Conservation (phyloP, 2,329 filamentous ascomycete species). For the Arthrobotrys sinensis region DNA sequence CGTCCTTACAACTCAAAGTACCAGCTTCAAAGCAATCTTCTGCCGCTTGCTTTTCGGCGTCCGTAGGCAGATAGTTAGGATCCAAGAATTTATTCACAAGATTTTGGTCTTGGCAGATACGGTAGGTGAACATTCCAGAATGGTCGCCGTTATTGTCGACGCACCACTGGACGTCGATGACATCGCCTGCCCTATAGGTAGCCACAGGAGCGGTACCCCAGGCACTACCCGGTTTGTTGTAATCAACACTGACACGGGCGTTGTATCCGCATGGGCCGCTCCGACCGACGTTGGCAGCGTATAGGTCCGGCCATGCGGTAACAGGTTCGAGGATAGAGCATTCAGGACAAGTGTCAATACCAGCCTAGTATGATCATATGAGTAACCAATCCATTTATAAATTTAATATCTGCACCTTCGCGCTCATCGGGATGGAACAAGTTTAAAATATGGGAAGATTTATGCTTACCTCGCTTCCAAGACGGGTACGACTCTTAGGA, state of each 20-base stretch:
- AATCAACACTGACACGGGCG: conserved; percentile 72
- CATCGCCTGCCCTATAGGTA: conserved; percentile 70
- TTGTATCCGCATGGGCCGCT: conserved; percentile 73
- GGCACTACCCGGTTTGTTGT: conserved; percentile 69
- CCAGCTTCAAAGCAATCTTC: conserved; percentile 72
- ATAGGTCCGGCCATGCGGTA: conserved; percentile 70
- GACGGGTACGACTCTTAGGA: conserved; percentile 69
- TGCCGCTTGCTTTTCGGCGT: conserved; percentile 72
- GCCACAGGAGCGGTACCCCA: conserved; percentile 69
- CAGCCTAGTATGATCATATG: conserved; percentile 66
- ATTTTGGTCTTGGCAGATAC: conserved; percentile 72
- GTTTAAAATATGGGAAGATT: conserved; percentile 2
- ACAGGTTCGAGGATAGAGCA: conserved; percentile 74
- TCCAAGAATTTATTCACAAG: conserved; percentile 72
- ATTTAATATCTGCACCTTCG: background rate
- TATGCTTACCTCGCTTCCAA: conserved; percentile 68
- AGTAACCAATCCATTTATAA: background rate
- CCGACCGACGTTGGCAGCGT: conserved; percentile 69
- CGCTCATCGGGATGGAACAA: conserved; percentile 3
- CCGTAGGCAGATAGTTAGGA: conserved; percentile 70
- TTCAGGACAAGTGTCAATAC: conserved; percentile 72
- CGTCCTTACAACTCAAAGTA: conserved; percentile 71
- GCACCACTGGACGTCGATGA: conserved; percentile 73
- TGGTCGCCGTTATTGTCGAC: conserved; percentile 74
- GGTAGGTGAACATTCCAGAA: conserved; percentile 74